phyloP scores from a whole-genome alignment of 495 filamentous ascomycete genomes.

The Penicillium manginii region DNA sequence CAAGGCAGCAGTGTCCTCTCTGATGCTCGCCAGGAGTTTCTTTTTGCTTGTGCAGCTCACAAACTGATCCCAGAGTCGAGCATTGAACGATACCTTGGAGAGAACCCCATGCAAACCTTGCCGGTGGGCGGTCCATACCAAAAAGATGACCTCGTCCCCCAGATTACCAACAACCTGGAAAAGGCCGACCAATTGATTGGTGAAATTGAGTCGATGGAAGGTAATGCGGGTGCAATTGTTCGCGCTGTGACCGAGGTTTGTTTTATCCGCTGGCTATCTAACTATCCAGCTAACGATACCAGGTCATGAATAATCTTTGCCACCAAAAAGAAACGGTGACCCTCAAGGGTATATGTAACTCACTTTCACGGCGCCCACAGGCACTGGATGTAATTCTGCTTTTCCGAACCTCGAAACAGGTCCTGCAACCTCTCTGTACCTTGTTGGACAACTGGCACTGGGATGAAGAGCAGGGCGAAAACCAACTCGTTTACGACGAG shows the following conservation, averaged over 20 bases:
- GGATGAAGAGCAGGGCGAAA: conserved; percentile 91
- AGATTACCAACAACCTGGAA: conserved; percentile 73
- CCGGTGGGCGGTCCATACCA: conserved; percentile 75
- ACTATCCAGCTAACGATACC: conserved; percentile 18
- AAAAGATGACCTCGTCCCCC: conserved; percentile 73
- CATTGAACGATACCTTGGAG: conserved; percentile 80
- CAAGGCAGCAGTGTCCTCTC: conserved; percentile 74
- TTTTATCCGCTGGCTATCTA: background rate
- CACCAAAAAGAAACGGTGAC: conserved; percentile 87
- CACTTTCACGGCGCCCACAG: conserved; percentile 75
- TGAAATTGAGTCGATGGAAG: conserved; percentile 90
- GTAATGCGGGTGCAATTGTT: conserved; percentile 89
- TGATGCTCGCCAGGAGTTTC: conserved; percentile 86
- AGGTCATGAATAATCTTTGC: conserved; percentile 81
- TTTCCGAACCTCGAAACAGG: conserved; percentile 73
- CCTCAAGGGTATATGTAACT: conserved; percentile 80
- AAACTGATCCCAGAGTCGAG: conserved; percentile 75
- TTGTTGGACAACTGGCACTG: conserved; percentile 88
- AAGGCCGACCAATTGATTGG: conserved; percentile 72
- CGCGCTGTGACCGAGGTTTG: conserved; percentile 78
- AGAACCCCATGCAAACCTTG: conserved; percentile 81
- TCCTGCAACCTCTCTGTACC: conserved; percentile 82
- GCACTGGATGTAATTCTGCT: conserved; percentile 84
- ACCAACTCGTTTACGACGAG: conserved; percentile 95
- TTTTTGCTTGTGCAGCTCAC: conserved; percentile 89